phyloP scores from a whole-genome alignment of 371 early-diverging fungal species.

The Smittium mucronatum region DNA sequence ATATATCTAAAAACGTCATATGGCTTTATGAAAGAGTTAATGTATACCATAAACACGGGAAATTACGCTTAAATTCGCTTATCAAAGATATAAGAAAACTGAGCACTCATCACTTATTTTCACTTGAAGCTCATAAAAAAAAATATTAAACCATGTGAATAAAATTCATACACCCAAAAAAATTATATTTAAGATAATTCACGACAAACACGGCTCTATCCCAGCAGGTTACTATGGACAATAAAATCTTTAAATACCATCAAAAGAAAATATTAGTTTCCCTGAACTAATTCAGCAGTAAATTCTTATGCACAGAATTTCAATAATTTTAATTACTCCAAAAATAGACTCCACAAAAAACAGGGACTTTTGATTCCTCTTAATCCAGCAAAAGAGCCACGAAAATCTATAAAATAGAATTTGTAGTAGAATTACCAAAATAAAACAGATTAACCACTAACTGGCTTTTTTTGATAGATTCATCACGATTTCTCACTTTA shows the following conservation, averaged over 20 bases:
- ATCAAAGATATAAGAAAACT: neutral
- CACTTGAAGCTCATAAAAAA: neutral
- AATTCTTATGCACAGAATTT: constrained; percentile 2
- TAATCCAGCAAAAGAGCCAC: constrained; percentile 16
- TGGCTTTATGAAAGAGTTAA: neutral
- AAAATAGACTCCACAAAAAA: neutral
- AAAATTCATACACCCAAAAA: neutral
- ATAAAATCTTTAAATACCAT: constrained; percentile 2
- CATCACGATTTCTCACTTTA: constrained; percentile 22
- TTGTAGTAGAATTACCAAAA: constrained; percentile 25
- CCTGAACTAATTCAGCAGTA: neutral
- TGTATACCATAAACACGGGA: neutral
- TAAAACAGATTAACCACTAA: constrained; percentile 17
- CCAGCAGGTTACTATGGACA: constrained; percentile 6
- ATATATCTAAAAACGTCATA: neutral
- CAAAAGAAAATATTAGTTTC: neutral
- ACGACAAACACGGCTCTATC: neutral
- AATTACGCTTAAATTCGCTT: neutral
- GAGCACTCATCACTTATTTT: neutral
- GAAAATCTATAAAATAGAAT: constrained; percentile 27
- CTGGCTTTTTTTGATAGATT: constrained; percentile 21
- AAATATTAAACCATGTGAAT: neutral
- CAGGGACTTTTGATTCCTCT: constrained; percentile 32
- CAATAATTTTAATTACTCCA: neutral
- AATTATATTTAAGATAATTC: neutral